Percentiles rank a stretch among this genome's conserved stretches.
Evolutionary conservation across 2,329 filamentous ascomycete genomes (phyloP).

Genomic region (Rutstroemia sp.): DNA sequence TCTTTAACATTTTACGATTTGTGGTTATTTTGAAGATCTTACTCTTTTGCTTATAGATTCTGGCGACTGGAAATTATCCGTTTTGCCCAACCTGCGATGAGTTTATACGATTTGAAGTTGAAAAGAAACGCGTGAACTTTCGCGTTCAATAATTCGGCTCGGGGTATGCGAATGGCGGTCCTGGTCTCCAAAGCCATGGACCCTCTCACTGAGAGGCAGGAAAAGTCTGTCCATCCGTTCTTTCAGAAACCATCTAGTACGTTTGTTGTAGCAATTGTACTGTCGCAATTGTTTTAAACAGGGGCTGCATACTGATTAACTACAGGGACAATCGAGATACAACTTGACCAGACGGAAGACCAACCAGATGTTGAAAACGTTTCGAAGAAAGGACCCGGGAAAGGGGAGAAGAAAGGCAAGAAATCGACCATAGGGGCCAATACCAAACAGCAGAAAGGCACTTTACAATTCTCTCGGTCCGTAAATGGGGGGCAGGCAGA

Average conservation of each 20-base stretch:
- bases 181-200: conserved; percentile 25
- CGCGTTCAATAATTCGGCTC: conserved; percentile 14
- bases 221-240: conserved; percentile 25
- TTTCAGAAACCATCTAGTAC: conserved; percentile 27
- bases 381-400: neutral
- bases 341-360: neutral
- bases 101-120: neutral
- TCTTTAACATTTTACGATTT: neutral
- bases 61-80: neutral
- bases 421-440: neutral
- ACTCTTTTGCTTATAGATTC: neutral
- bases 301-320: neutral
- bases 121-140: conserved; percentile 21
- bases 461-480: neutral
- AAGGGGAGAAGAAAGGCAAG: neutral
- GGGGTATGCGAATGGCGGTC: conserved; percentile 23
- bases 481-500: conserved; percentile 11
- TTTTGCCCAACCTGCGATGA: neutral
- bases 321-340: neutral
- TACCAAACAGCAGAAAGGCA: neutral
- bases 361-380: neutral
- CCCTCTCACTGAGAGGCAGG: conserved; percentile 18
- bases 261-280: conserved; percentile 5
- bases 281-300: neutral
- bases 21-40: neutral